Evolutionary conservation across 371 early-diverging fungal species (phyloP), one percentile per base, ranked within the genome.

Genomic region (Nematocida ausubeli): DNA sequence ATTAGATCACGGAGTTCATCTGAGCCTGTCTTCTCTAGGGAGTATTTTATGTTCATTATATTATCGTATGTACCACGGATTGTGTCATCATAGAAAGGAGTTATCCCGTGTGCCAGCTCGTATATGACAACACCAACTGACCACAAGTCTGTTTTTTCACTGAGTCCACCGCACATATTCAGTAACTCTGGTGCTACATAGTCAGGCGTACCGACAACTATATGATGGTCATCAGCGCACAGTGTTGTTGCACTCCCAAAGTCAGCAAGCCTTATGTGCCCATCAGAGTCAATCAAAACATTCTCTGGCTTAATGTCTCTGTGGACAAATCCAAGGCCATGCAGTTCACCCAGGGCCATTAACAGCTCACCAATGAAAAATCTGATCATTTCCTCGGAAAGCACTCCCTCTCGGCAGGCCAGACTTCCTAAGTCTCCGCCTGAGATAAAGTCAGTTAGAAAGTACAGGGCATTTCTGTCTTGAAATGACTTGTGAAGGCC

Each of bases 171-270:
- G 58, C 91, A 90, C 82, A 92, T 92, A 40, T 89, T 89, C 51
- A 98, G 88, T 37, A 96, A 87, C 86, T 98, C 99, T 2, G 96
- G 96, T 2, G 94, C 92, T 32, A 90, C 90, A 87, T 98, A 98
- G 70, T 92, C 94, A 0, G 96, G 95, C 0, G 99, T 96, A 4
- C 91, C 91, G 22, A 22, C 98, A 93, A 84, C 95, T 92, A 94
- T 86, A 92, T 93, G 85, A 93, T 89, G 75, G 47, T 87, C 86
- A 34, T 87, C 83, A 86, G 84, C 34, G 63, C 84, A 70, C 44
- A 86, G 81, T 28, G 83, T 65, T 47, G 88, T 87, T 75, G 88
- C 88, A 12, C 88, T 87, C 0, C 95, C 94, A 88, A 95, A 95
- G 84, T 95, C 95, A 16, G 91, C 91, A 37, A 92, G 85, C 82